Conservation (phyloP, 2,329 filamentous ascomycete genomes). For the Fusarium luffae region DNA sequence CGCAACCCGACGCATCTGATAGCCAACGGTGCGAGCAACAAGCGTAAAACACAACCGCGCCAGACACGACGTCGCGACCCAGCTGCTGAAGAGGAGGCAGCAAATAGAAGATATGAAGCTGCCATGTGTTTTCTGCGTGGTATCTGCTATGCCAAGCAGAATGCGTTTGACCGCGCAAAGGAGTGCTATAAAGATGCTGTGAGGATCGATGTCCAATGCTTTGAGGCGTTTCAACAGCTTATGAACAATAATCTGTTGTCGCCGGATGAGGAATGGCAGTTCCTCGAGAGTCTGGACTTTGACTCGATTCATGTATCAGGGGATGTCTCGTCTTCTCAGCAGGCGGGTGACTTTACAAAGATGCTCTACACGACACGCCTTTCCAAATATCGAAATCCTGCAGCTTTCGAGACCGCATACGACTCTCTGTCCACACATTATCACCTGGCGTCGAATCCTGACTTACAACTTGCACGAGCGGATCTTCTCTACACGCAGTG, state of each 20-base stretch:
- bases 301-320: conserved; percentile 77
- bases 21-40: conserved; percentile 60
- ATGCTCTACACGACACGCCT: conserved; percentile 96
- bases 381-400: conserved; percentile 92
- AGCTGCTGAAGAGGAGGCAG: conserved; percentile 71
- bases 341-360: conserved; percentile 92
- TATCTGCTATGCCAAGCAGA: conserved; percentile 95
- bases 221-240: conserved; percentile 96
- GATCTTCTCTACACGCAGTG: conserved; percentile 96
- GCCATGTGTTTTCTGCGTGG: conserved; percentile 97
- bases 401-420: conserved; percentile 83
- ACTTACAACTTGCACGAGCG: conserved; percentile 88
- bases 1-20: conserved; percentile 93
- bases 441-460: conserved; percentile 84
- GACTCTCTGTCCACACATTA: conserved; percentile 96
- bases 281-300: conserved; percentile 90
- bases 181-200: conserved; percentile 99
- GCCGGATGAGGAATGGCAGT: conserved; percentile 89
- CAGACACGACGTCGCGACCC: conserved; percentile 49
- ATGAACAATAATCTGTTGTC: conserved; percentile 96
- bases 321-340: conserved; percentile 76
- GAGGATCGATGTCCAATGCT: conserved; percentile 96
- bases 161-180: conserved; percentile 95
- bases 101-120: conserved; percentile 87
- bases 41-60: conserved; percentile 53